Conservation (phyloP, 768 basidiomycete genomes). For the Leccinum rimulosum region DNA sequence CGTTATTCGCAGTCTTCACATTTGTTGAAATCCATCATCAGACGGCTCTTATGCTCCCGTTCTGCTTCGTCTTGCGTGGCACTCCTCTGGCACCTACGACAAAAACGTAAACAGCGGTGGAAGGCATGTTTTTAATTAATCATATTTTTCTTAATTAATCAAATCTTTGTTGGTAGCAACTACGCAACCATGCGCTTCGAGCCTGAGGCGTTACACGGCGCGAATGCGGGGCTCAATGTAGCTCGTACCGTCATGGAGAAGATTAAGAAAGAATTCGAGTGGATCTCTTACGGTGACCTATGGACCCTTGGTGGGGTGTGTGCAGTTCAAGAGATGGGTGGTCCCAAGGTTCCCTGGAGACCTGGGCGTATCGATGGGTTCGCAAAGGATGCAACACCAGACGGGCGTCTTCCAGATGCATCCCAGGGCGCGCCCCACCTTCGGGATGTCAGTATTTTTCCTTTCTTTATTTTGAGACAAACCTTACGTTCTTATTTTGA, state of each 20-base stretch:
- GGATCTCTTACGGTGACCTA: constrained; percentile 95
- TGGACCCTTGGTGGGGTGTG: constrained; percentile 96
- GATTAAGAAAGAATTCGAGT: constrained; percentile 82
- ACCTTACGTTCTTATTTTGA: background rate
- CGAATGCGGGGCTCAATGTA: constrained; percentile 78
- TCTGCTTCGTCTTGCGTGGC: constrained; percentile 90
- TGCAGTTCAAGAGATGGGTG: constrained; percentile 90
- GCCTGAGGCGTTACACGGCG: constrained; percentile 80
- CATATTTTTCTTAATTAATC: background rate
- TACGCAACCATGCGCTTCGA: constrained; percentile 98
- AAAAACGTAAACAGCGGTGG: constrained; percentile 74
- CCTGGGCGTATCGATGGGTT: constrained; percentile 90
- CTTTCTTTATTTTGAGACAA: background rate
- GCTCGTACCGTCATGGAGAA: constrained; percentile 84
- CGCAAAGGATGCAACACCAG: constrained; percentile 70
- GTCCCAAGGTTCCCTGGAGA: constrained; percentile 92
- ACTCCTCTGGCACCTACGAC: constrained; percentile 90
- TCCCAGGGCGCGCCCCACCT: constrained; percentile 82
- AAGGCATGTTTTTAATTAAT: constrained; percentile 49
- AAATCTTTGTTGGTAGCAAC: constrained; percentile 56
- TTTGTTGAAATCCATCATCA: constrained; percentile 27
- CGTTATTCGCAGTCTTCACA: background rate
- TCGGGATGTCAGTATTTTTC: constrained; percentile 53
- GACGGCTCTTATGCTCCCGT: constrained; percentile 90
- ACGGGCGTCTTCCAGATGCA: constrained; percentile 89